phyloP scores from a whole-genome alignment of 345 rosid species.

The Bretschneidera sinensis region DNA sequence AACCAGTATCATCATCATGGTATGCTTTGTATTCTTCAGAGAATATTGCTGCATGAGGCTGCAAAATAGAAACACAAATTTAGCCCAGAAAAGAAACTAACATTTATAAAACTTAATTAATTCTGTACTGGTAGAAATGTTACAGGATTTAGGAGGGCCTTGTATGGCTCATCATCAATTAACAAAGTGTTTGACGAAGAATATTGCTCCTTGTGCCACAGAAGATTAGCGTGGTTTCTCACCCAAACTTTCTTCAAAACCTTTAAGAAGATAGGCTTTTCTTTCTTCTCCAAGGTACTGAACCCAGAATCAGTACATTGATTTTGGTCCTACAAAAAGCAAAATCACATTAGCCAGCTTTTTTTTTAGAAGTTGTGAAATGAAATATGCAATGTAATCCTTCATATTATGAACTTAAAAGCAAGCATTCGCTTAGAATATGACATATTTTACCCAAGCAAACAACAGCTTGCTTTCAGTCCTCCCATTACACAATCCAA shows the following conservation, averaged over 20 bases:
- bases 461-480: conserved; percentile 27
- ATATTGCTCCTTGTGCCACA: background rate
- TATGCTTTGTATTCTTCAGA: conserved; percentile 1
- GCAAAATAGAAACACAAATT: too few species aligned
- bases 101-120: too few species aligned
- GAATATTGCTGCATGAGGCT: conserved; percentile 36
- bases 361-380: too few species aligned
- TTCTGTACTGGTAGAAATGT: too few species aligned
- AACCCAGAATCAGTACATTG: conserved; percentile 31
- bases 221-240: background rate
- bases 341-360: too few species aligned
- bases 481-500: conserved; percentile 24
- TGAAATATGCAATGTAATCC: too few species aligned
- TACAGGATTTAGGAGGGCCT: conserved; percentile 52
- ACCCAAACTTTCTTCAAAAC: conserved; percentile 32
- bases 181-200: conserved; percentile 31
- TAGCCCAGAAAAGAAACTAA: too few species aligned
- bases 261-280: conserved; percentile 36
- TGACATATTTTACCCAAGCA: conserved; percentile 39
- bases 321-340: conserved; percentile 44
- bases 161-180: conserved; percentile 42
- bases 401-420: too few species aligned
- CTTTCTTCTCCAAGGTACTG: conserved; percentile 19
- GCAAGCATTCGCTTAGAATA: too few species aligned
- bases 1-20: too few species aligned